These are phyloP conservation scores for Xanthoparmelia taractica DNA, from an alignment of 495 filamentous ascomycete genomes.

Conservation along the genomic window DNA sequence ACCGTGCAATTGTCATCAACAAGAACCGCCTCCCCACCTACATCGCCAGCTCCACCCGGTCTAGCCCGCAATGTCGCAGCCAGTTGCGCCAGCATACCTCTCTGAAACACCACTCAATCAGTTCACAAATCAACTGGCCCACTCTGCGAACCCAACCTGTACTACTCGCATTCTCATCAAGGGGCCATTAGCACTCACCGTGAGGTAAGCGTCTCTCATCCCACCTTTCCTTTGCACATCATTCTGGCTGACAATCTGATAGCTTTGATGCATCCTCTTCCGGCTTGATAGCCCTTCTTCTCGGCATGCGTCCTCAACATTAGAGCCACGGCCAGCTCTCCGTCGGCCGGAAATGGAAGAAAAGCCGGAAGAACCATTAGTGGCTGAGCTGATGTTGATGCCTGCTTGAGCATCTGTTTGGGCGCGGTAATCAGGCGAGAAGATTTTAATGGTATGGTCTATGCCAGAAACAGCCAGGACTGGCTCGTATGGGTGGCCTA, in stretches of 20 bases:
- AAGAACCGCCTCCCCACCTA: constrained; percentile 29
- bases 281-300: constrained; percentile 45
- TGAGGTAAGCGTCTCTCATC: constrained; percentile 53
- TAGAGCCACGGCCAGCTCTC: constrained; percentile 10
- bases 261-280: constrained; percentile 53
- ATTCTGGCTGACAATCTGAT: constrained; percentile 59
- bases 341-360: constrained; percentile 30
- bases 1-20: constrained; percentile 42
- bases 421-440: constrained; percentile 54
- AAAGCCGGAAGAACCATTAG: constrained; percentile 31
- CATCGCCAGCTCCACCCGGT: constrained; percentile 22
- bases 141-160: constrained; percentile 19
- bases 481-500: constrained; percentile 66
- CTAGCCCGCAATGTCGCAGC: constrained; percentile 41
- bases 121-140: constrained; percentile 10
- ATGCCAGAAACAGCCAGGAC: constrained; percentile 64
- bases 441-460: constrained; percentile 70
- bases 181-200: constrained; percentile 42
- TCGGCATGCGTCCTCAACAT: constrained; percentile 17
- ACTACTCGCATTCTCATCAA: constrained; percentile 16
- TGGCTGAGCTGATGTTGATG: constrained; percentile 39
- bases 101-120: constrained; percentile 36
- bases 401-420: constrained; percentile 52
- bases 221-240: constrained; percentile 55
- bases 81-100: constrained; percentile 53